These are phyloP conservation scores for Leucosporidium creatinivorum DNA, from an alignment of 768 basidiomycete species.

Conservation along the genomic window DNA sequence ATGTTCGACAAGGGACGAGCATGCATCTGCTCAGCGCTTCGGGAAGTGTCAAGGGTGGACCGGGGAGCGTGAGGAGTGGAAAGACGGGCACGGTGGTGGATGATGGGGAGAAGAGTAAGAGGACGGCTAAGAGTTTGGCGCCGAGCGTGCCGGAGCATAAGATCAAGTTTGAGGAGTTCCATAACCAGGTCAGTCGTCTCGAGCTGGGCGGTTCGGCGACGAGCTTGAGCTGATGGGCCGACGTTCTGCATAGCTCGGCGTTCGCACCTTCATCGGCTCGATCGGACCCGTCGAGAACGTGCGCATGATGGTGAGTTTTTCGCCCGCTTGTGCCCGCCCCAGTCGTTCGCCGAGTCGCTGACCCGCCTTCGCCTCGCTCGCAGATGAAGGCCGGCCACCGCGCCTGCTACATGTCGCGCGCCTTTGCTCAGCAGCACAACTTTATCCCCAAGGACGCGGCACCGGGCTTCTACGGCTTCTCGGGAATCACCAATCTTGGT, in stretches of 20 bases:
- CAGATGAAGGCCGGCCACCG: conserved; percentile 82
- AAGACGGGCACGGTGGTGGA: neutral
- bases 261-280: conserved; percentile 80
- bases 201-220: neutral
- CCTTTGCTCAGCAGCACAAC: conserved; percentile 77
- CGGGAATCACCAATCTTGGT: conserved; percentile 48
- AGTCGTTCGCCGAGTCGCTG: no score
- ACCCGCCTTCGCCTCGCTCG: conserved; percentile 39
- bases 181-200: conserved; percentile 34
- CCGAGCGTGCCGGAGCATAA: conserved; percentile 35
- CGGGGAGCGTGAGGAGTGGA: neutral
- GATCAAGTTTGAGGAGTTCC: conserved; percentile 39
- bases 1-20: conserved; percentile 22
- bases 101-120: conserved; percentile 4
- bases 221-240: neutral
- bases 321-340: no score
- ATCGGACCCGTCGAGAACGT: conserved; percentile 73
- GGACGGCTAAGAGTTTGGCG: conserved; percentile 12
- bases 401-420: conserved; percentile 89
- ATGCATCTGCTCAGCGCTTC: conserved; percentile 36
- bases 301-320: conserved; percentile 55
- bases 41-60: conserved; percentile 32
- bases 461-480: conserved; percentile 89
- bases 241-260: conserved; percentile 51
- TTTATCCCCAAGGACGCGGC: conserved; percentile 81